Conservation (phyloP, 129 eudicot genomes). For the Rutidosis leptorrhynchoides region DNA sequence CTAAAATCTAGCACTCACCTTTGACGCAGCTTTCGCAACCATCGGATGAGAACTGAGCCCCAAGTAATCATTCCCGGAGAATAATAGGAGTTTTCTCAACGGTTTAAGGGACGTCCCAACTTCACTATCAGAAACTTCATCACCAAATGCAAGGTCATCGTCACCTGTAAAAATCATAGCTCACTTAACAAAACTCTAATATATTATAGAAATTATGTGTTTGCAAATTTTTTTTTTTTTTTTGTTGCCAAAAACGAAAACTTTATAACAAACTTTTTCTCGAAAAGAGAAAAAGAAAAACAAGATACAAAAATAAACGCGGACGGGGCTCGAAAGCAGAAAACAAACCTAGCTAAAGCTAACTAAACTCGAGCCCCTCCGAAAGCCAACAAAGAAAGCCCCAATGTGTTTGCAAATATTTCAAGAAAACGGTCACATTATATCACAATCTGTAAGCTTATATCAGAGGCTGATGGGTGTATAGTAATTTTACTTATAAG, state of each 20-base stretch:
- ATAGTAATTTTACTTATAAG: too few relatives aligned
- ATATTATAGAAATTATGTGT: not conserved
- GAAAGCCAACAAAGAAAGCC: too few relatives aligned
- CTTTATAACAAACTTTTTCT: too few relatives aligned
- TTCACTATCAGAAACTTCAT: slow-evolving; percentile 29
- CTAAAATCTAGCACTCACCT: slow-evolving; percentile 39
- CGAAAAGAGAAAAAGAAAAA: too few relatives aligned
- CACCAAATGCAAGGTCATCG: slow-evolving; percentile 38
- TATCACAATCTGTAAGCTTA: too few relatives aligned
- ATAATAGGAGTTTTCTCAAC: slow-evolving; percentile 58
- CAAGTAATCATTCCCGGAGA: slow-evolving; percentile 97
- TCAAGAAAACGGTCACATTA: too few relatives aligned
- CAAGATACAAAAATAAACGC: too few relatives aligned
- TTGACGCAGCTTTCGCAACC: slow-evolving; percentile 66
- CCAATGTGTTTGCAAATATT: not conserved
- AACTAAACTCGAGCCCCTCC: too few relatives aligned
- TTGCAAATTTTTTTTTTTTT: not conserved
- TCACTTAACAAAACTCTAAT: not conserved
- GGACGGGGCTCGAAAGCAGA: too few relatives aligned
- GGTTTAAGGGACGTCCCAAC: slow-evolving; percentile 25
- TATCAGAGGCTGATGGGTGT: too few relatives aligned
- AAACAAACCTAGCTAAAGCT: too few relatives aligned
- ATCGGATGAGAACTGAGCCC: slow-evolving; percentile 92
- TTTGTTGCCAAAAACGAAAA: too few relatives aligned
- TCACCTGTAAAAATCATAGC: slow-evolving; percentile 44